Conservation (phyloP, 2,329 filamentous ascomycete genomes). For the Colletotrichum shisoi region DNA sequence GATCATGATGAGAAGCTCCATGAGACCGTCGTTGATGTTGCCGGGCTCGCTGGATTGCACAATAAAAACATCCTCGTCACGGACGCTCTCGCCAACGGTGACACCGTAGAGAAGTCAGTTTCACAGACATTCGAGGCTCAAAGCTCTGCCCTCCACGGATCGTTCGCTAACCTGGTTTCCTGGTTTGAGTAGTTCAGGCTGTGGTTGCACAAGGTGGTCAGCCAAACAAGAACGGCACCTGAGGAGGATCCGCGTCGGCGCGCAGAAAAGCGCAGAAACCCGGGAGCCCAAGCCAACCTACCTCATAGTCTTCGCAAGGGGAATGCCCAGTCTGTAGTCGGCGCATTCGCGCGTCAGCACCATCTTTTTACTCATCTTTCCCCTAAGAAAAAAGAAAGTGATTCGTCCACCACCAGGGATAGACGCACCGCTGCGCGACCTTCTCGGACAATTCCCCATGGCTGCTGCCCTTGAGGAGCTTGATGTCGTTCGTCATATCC, state of each 20-base stretch:
- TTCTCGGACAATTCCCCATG: constrained; percentile 48
- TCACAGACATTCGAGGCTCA: constrained; percentile 17
- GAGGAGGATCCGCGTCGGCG: constrained; percentile 70
- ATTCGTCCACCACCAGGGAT: constrained; percentile 9
- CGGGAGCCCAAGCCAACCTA: constrained; percentile 4
- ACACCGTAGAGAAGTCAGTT: constrained; percentile 59
- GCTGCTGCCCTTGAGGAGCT: constrained; percentile 50
- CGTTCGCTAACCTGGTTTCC: constrained; percentile 59
- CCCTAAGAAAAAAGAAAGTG: background rate
- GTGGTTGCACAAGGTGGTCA: constrained; percentile 10
- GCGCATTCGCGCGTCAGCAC: constrained; percentile 14
- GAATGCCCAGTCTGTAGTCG: constrained; percentile 32
- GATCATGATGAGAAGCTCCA: constrained; percentile 94
- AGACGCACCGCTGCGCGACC: constrained; percentile 44
- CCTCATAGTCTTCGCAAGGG: constrained; percentile 38
- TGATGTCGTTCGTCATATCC: constrained; percentile 52
- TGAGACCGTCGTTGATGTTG: constrained; percentile 90
- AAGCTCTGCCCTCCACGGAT: constrained; percentile 7
- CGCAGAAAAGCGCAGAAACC: background rate
- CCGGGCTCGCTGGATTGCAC: constrained; percentile 87
- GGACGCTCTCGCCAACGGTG: constrained; percentile 86
- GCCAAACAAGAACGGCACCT: constrained; percentile 63
- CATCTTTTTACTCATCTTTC: background rate
- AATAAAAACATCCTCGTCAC: constrained; percentile 85
- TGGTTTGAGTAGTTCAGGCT: constrained; percentile 78